Evolutionary conservation across 2,329 filamentous ascomycete species (phyloP), one percentile per base, ranked within the genome.

Genomic region (Allantophomopsis cytisporea): DNA sequence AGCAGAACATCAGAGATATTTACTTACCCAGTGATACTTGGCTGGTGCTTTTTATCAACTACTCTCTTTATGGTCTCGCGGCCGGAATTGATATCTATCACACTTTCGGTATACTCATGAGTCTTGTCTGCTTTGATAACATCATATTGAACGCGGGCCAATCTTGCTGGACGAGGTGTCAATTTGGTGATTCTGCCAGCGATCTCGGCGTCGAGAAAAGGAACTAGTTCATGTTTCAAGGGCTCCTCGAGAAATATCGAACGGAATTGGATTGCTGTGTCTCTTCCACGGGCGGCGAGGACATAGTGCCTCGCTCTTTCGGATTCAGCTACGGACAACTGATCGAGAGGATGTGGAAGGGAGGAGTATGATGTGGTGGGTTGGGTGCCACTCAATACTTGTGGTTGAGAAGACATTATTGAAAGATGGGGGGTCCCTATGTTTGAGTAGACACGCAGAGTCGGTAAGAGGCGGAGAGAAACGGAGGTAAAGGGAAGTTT

Each of bases 61-160:
- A 66, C 47, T n/a, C 60, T 58, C 39, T 68, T 62, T 8, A 58
- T 56, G 1, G 68, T 52, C 12, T 63, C 58, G 40, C 59, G 58
- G 21, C 54, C 58, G 4, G 54, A 47, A 12, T 58, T 59, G 12
- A 73, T 47, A 47, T 72, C 66, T 7, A 73, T 58, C 21, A 71
- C 52, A 0, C 69, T 65, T 47, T 77, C 72, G 34, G 69, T 61
- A 45, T 72, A 77, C 39, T 66, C 64, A 5, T 67, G 66, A 6
- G 68, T 56, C 33, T 64, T 65, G 33, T 71, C 65, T 5, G 54
- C 49, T 4, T 67, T 64, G 41, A 74, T 64, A 37, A 76, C 62
- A 54, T 72, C 71, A 55, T 75, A 76, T 48, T 73, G 67, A 23
- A 68, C 66, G 34, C 66, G 62, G 2, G 70, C 72, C 37, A 69